Conservation (phyloP, 768 basidiomycete species). For the Lactifluus hygrophoroides region DNA sequence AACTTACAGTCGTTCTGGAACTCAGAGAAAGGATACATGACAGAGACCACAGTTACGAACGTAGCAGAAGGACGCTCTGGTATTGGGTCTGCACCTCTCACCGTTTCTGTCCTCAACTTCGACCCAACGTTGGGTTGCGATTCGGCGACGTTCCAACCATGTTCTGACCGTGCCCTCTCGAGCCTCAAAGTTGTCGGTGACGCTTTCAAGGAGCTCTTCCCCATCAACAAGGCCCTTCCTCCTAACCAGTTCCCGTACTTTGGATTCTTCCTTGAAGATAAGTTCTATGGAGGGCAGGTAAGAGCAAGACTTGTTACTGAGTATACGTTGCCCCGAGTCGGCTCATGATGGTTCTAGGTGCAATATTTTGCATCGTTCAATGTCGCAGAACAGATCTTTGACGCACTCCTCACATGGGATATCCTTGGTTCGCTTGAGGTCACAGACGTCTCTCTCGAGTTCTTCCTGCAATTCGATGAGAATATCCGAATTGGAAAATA, state of each 20-base stretch:
- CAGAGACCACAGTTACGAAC: slow-evolving; percentile 10
- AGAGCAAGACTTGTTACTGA: neutral
- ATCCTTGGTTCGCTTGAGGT: slow-evolving; percentile 20
- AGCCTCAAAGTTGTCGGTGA: slow-evolving; percentile 7
- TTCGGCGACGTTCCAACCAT: slow-evolving; percentile 7
- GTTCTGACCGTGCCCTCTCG: slow-evolving; percentile 13
- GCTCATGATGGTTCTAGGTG: slow-evolving; percentile 12
- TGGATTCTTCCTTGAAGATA: slow-evolving; percentile 4
- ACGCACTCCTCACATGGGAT: slow-evolving; percentile 24
- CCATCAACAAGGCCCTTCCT: neutral
- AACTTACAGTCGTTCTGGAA: slow-evolving; percentile 14
- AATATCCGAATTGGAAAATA: neutral
- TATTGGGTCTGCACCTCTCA: neutral
- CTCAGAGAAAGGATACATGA: slow-evolving; percentile 8
- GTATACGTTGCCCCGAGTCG: neutral
- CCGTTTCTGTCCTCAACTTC: slow-evolving; percentile 8
- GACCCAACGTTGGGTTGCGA: slow-evolving; percentile 15
- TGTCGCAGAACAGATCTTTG: slow-evolving; percentile 26
- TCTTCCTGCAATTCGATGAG: slow-evolving; percentile 15
- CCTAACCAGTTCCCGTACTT: neutral
- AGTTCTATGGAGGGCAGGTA: slow-evolving; percentile 5
- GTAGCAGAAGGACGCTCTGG: slow-evolving; percentile 10
- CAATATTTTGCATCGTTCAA: slow-evolving; percentile 27
- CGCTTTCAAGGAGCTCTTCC: slow-evolving; percentile 2
- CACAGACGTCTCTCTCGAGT: slow-evolving; percentile 24